Conservation (phyloP, 495 filamentous ascomycete species). For the Penicillium angulare region DNA sequence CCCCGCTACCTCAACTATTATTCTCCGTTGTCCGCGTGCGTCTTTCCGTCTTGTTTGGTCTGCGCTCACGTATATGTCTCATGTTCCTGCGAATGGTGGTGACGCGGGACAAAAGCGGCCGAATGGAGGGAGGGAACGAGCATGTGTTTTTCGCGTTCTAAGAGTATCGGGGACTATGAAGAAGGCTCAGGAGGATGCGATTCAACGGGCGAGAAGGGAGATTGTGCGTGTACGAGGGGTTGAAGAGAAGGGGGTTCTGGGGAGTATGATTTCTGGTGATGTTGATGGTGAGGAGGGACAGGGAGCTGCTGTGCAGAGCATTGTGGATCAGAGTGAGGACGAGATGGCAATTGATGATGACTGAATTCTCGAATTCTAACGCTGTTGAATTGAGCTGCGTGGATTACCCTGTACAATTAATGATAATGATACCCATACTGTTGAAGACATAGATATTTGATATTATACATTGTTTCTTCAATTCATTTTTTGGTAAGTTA, state of each 20-base stretch:
- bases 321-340: conserved; percentile 48
- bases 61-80: conserved; percentile 77
- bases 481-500: not conserved
- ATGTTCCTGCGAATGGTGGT: conserved; percentile 48
- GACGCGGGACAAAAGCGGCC: conserved; percentile 30
- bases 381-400: not conserved
- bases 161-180: conserved; percentile 90
- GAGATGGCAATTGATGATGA: conserved; percentile 36
- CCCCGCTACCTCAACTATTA: conserved; percentile 87
- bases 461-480: conserved; percentile 29
- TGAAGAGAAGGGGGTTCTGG: conserved; percentile 41
- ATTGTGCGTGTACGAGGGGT: conserved; percentile 60
- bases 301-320: conserved; percentile 17
- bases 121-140: conserved; percentile 34
- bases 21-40: conserved; percentile 73
- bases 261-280: conserved; percentile 33
- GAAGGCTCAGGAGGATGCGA: conserved; percentile 86
- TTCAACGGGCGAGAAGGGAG: conserved; percentile 68
- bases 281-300: conserved; percentile 4
- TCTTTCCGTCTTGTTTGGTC: conserved; percentile 88
- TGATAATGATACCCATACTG: conserved; percentile 23
- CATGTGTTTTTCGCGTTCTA: conserved; percentile 82
- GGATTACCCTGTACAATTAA: conserved; percentile 1
- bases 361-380: conserved; percentile 1
- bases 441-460: not conserved